These are phyloP conservation scores for Cucurbita moschata DNA, from an alignment of 306 rosid species.

Conservation along the genomic window DNA sequence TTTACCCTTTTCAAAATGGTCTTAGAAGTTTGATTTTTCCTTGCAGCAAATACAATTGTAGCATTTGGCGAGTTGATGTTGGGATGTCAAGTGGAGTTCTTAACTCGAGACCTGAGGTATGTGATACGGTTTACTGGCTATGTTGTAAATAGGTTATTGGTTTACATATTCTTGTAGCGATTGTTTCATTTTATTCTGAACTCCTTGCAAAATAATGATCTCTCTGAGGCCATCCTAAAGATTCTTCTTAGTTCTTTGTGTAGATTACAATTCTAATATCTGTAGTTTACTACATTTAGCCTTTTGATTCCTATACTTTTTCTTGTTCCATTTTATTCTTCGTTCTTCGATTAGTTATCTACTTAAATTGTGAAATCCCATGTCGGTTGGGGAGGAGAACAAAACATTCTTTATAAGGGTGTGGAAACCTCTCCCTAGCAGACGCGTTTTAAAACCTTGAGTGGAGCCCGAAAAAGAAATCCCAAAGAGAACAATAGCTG, in stretches of 20 bases:
- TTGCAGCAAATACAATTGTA: slow-evolving; percentile 73
- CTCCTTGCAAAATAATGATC: neutral
- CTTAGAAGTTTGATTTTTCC: neutral
- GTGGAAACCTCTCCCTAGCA: too few relatives aligned
- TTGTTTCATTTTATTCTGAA: neutral
- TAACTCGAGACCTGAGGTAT: slow-evolving; percentile 89
- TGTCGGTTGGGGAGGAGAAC: too few relatives aligned
- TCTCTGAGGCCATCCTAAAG: neutral
- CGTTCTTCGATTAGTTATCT: too few relatives aligned
- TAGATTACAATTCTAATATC: neutral
- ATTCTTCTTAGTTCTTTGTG: neutral
- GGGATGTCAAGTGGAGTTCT: slow-evolving; percentile 99
- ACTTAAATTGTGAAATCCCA: too few relatives aligned
- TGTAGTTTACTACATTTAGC: neutral
- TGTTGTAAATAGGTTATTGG: neutral
- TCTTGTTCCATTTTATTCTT: neutral
- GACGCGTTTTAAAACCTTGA: too few relatives aligned
- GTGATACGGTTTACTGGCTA: neutral
- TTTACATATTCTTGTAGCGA: neutral
- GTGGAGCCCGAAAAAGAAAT: too few relatives aligned
- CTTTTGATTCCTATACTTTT: neutral
- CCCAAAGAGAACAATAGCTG: too few relatives aligned
- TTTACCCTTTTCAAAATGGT: neutral
- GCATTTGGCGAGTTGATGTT: slow-evolving; percentile 94
- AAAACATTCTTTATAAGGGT: too few relatives aligned